Base-by-base conservation (phyloP, 2,329 filamentous ascomycete genomes). In the Aspergillus sp. region DNA sequence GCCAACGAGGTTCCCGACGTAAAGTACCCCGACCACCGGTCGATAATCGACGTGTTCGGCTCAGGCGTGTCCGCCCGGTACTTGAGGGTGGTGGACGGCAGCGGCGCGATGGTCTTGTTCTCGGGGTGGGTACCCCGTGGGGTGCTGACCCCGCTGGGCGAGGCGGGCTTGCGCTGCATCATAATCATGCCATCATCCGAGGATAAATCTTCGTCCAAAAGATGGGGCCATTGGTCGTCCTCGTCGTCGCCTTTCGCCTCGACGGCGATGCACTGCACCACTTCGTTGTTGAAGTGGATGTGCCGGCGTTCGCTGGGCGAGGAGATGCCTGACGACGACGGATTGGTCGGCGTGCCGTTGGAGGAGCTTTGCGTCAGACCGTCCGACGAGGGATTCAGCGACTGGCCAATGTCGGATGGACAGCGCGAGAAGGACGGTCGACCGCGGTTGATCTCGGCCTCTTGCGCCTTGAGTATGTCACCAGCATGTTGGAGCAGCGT, bases 211-310 rank as follows among this genome's bases (percentile, higher is more conserved):
- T 78, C 71, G 40, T 77, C 77, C 22, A 63, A 56, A 9, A 55
- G 51, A 5, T 50, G 42, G 1, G 72, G 73, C 59, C 73, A 73
- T 32, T 75, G 52, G 11, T 72, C 70, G 19, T 61, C 62, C 24
- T 88, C 84, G 45, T 92, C 87, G 20, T 87, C 86, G 58, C 89
- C 85, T 73, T 95, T 95, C 61, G 85, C 81, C 32, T 97, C 92
- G 30, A 99, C 84, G 7, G 94, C 94, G 59, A 96, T 96, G 69
- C 92, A 96, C 69, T 97, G 93, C 68, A 92, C 87, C 2, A 99
- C 94, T 73, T 93, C 89, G 66, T 96, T 89, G 67, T 96, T 94
- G 71, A 99, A 99, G 65, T 95, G 90, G 59, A 99, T 97, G 68
- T 96, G 93, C 55, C 86, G 91, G 64, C 85, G 82, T 72, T 76